Percentiles rank a stretch among this genome's conserved stretches.
These are phyloP conservation scores for Poteriospumella lacustris DNA, from an alignment of 108 stramenopile species.

Conservation along the genomic window DNA sequence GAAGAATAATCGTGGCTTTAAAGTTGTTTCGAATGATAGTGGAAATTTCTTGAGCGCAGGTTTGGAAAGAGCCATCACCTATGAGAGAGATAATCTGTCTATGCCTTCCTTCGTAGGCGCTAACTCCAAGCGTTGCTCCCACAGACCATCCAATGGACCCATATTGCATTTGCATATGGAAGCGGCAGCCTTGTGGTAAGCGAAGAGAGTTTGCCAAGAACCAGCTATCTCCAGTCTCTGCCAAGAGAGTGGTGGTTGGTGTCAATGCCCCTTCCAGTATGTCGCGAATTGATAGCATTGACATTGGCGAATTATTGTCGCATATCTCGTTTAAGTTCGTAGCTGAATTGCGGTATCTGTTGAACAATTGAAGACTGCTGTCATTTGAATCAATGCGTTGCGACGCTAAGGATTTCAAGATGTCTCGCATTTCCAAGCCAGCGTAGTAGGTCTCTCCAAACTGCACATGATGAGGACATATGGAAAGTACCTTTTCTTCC, in stretches of 20 bases:
- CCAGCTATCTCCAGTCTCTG: conserved; percentile 29
- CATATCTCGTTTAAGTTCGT: no score
- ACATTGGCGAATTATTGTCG: no score
- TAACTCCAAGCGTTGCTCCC: conserved; percentile 20
- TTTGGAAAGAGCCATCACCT: conserved; percentile 31
- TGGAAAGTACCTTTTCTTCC: not conserved
- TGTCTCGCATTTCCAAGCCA: conserved; percentile 7
- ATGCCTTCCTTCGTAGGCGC: not conserved
- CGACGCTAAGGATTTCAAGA: not conserved
- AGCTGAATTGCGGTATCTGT: not conserved
- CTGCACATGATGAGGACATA: not conserved
- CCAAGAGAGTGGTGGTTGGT: conserved; percentile 11
- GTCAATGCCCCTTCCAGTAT: not conserved
- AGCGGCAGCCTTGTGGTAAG: conserved; percentile 12
- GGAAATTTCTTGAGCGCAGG: conserved; percentile 24
- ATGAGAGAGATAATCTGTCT: conserved; percentile 10
- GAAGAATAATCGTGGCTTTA: conserved; percentile 4
- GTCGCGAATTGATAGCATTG: no score
- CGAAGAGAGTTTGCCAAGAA: conserved; percentile 4
- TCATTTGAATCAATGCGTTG: not conserved
- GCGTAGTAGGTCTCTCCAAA: not conserved
- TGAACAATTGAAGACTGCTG: not conserved
- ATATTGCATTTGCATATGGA: conserved; percentile 31
- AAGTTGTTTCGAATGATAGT: conserved; percentile 28
- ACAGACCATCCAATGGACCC: conserved; percentile 32